Conservation (phyloP, 2,329 filamentous ascomycete species). For the Neofusicoccum ribis region DNA sequence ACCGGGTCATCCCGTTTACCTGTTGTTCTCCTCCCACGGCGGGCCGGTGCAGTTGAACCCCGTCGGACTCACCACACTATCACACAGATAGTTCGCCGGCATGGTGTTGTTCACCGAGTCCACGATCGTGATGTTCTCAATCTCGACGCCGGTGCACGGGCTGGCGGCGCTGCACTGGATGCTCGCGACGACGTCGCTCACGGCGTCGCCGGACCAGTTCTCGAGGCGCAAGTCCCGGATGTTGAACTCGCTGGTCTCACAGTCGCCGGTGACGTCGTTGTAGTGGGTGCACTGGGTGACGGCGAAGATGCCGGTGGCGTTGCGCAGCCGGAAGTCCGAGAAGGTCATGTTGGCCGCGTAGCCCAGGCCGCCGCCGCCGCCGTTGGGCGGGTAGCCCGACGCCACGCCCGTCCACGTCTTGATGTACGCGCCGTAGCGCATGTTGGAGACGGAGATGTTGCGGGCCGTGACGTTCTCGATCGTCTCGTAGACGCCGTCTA, state of each 20-base stretch:
- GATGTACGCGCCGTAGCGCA: constrained; percentile 53
- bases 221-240: constrained; percentile 35
- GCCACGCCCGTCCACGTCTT: constrained; percentile 61
- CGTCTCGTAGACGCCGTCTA: constrained; percentile 5
- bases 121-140: constrained; percentile 25
- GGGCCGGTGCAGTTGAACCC: constrained; percentile 12
- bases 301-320: constrained; percentile 34
- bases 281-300: constrained; percentile 46
- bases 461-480: constrained; percentile 44
- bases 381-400: constrained; percentile 57
- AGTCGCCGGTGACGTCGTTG: constrained; percentile 38
- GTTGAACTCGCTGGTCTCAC: constrained; percentile 44
- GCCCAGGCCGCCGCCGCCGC: constrained; percentile 58
- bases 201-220: constrained; percentile 34
- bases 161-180: constrained; percentile 32
- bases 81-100: constrained; percentile 26
- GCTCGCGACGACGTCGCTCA: constrained; percentile 24
- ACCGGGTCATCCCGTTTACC: neutral
- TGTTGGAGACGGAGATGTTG: constrained; percentile 51
- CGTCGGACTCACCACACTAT: constrained; percentile 23
- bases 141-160: constrained; percentile 27
- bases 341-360: constrained; percentile 40
- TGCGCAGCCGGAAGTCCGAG: constrained; percentile 34
- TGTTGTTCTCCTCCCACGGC: constrained; percentile 16
- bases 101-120: constrained; percentile 24